Evolutionary conservation across 176 grass and related monocot species (phyloP), one percentile per base, ranked within the genome.

Genomic region (Oryza rufipogon): DNA sequence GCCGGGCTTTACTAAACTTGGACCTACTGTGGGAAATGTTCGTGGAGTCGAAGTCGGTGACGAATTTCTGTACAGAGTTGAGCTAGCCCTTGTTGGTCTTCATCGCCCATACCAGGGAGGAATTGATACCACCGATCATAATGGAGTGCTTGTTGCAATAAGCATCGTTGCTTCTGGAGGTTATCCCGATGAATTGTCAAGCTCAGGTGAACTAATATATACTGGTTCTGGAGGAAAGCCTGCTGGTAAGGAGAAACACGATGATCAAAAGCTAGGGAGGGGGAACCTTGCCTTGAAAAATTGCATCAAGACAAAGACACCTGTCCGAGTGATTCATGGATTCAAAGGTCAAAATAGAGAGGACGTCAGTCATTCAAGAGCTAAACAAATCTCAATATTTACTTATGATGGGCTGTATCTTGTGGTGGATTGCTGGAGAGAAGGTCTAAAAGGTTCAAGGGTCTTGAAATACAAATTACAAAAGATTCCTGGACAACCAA

Each of bases 11-110:
- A 75, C 77, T 22, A 93, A 88, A 48, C 61, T 47, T 12, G 76
- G 64, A 19, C 74, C 87, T 26, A 73, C 87, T 39, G 61, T 93
- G 41, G 96, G 96, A 70, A 45, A 81, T 73, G 83, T 95, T 65
- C 91, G 85, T 32, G 91, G 93, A 76, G 83, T 93, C 51, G 87
- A 98, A 93, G 80, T 98, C 45, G 96, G 96, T 25, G 96, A 98
- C 54, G 89, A 95, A 61, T 98, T 95, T 60, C 70, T 88, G 5
- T 98, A 91, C 23, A 90, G 91, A 71, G 83, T 90, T 47, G 89
- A 95, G 80, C 86, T 95, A 36, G 77, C 84, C 48, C 80, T 93
- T 68, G 84, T 95, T 78, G 93, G 96, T 73, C 87, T 98, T 47
- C 93, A 95, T 52, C 85, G 83, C 6, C 78, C 70, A 39, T 90